Base-by-base conservation (phyloP, 1,139 yeast species). In the Lodderomyces metapsilosis region DNA sequence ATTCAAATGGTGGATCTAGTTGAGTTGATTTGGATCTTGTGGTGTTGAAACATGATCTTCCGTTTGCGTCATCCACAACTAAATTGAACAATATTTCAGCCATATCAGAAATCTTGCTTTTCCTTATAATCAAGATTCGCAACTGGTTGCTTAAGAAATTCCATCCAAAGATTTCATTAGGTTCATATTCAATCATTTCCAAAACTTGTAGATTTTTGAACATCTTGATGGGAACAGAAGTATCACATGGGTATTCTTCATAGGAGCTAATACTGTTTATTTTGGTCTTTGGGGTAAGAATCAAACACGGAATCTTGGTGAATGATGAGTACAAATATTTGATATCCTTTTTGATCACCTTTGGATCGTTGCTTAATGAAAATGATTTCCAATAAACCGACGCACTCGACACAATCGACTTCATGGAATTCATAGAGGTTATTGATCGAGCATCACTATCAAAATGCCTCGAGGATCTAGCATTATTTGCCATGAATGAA, bases 221-320 rank as follows among this genome's bases (percentile, higher is more conserved):
- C 62, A 79, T 71, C 38, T 64, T 64, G 12, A 82, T 56, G 1
- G 88, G 88, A 5, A 83, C 82, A 2, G 84, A 74, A 2, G 87
- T 80, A 53, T 82, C 88, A 55, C 84, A 81, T 1, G 88, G 88
- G 52, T 77, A 82, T 54, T 82, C 88, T 55, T 82, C 87, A 54
- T 80, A 82, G 2, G 82, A 81, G 38, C 67, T 68, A 28, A 82
- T 81, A 39, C 77, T 63, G 48, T 67, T 73, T 17, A 82, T 73
- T 46, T 78, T 78, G 8, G 80, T 70, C 45, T 78, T 81, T 8
- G 84, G 84, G 11, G 81, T 74, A 40, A 82, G 57, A 24, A 83
- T 65, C 41, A 82, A 66, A 53, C 87, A 80, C 0, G 88, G 88
- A 27, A 82, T 66, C 50, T 81, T 81, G 8, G 85, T 78, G 57